Evolutionary conservation across 2,329 filamentous ascomycete species (phyloP).

Genomic region (Albifimbria verrucaria): DNA sequence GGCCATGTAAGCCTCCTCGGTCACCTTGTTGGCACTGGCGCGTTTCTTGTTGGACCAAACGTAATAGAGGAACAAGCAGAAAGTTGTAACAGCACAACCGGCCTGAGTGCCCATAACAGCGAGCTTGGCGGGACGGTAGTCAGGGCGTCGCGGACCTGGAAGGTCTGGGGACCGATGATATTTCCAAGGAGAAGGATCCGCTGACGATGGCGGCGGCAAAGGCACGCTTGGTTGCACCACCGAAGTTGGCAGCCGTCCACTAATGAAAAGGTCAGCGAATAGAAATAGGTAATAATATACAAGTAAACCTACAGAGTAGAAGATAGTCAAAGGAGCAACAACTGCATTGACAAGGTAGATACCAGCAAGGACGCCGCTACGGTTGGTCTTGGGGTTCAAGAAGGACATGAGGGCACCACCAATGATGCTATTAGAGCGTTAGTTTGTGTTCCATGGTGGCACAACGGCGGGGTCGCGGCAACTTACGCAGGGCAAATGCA

Average conservation of each 20-base stretch:
- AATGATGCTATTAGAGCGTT: slow-evolving; percentile 30
- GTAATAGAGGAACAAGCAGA: slow-evolving; percentile 48
- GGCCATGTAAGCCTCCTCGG: slow-evolving; percentile 37
- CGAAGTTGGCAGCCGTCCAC: slow-evolving; percentile 49
- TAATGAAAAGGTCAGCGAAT: slow-evolving; percentile 11
- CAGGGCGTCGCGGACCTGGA: slow-evolving; percentile 49
- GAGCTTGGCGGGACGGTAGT: slow-evolving; percentile 52
- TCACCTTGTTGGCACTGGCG: slow-evolving; percentile 22
- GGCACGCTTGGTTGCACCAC: slow-evolving; percentile 49
- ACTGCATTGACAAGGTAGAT: slow-evolving; percentile 51
- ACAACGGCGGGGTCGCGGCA: rapidly evolving
- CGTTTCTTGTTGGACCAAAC: slow-evolving; percentile 43
- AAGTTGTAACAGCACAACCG: slow-evolving; percentile 37
- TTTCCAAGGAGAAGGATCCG: slow-evolving; percentile 52
- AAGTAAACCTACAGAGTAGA: slow-evolving; percentile 42
- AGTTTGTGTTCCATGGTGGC: neutral
- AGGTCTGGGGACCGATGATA: slow-evolving; percentile 56
- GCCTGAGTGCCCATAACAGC: slow-evolving; percentile 51
- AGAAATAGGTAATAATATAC: neutral
- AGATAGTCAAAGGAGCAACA: slow-evolving; percentile 40
- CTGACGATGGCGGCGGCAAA: slow-evolving; percentile 47
- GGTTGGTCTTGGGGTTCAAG: slow-evolving; percentile 37
- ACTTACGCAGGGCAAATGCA: slow-evolving; percentile 46
- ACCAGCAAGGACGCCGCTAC: slow-evolving; percentile 42
- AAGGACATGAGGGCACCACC: slow-evolving; percentile 53